These are phyloP conservation scores for Termitomyces sp. DNA, from an alignment of 768 basidiomycete species.

Conservation along the genomic window DNA sequence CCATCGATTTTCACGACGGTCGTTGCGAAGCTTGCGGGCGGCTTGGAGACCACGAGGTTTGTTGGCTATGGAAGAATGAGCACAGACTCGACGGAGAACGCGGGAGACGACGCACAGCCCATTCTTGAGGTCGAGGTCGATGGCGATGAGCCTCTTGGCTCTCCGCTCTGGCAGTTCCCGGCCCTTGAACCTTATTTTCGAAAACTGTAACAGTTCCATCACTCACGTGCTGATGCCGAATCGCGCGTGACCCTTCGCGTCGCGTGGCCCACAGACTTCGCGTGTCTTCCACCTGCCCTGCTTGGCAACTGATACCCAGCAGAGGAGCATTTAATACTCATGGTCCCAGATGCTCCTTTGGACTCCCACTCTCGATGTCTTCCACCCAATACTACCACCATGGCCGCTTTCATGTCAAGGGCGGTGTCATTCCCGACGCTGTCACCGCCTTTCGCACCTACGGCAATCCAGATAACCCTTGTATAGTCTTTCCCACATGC, in stretches of 20 bases:
- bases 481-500: slow-evolving; percentile 53
- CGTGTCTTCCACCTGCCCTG: not conserved
- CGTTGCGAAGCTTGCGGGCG: slow-evolving; percentile 94
- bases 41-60: slow-evolving; percentile 99
- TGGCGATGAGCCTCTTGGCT: slow-evolving; percentile 14
- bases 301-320: not conserved
- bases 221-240: not conserved
- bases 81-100: slow-evolving; percentile 7
- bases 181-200: slow-evolving; percentile 40
- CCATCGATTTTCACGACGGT: slow-evolving; percentile 96
- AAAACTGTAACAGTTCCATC: slow-evolving; percentile 33
- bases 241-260: slow-evolving; percentile 6
- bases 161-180: slow-evolving; percentile 21
- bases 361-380: slow-evolving; percentile 1
- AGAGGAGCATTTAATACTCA: not conserved
- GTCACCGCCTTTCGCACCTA: slow-evolving; percentile 54
- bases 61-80: slow-evolving; percentile 57
- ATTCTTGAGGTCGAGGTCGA: slow-evolving; percentile 63
- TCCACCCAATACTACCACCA: slow-evolving; percentile 45
- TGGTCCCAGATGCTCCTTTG: not conserved
- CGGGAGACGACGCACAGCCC: slow-evolving; percentile 65
- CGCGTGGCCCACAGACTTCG: not conserved
- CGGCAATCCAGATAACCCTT: slow-evolving; percentile 46
- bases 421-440: slow-evolving; percentile 50
- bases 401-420: slow-evolving; percentile 45